Evolutionary conservation across 768 basidiomycete genomes (phyloP).

Genomic region (Collybia nuda): DNA sequence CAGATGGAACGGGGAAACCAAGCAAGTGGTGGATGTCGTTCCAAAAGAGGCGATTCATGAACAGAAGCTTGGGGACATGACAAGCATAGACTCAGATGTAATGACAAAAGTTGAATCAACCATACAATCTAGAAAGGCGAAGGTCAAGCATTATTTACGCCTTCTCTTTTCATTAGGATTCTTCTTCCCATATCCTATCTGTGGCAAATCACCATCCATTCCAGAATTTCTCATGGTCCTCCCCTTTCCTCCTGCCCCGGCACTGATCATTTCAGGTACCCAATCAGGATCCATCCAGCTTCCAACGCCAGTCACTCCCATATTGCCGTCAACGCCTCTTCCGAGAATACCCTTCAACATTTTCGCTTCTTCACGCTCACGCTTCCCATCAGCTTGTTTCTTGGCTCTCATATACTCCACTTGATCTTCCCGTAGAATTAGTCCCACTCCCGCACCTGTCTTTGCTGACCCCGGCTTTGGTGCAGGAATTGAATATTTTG

Average conservation of each 20-base stretch:
- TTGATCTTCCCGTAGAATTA: conserved; percentile 94
- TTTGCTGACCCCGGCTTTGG: conserved; percentile 90
- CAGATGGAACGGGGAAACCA: conserved; percentile 89
- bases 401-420: conserved; percentile 82
- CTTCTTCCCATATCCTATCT: conserved; percentile 82
- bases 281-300: conserved; percentile 97
- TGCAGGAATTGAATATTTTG: conserved; percentile 87
- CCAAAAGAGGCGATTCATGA: conserved; percentile 97
- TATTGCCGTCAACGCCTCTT: conserved; percentile 44
- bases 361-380: conserved; percentile 75
- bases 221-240: conserved; percentile 47
- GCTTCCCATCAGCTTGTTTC: conserved; percentile 70
- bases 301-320: conserved; percentile 53
- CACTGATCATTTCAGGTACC: conserved; percentile 78
- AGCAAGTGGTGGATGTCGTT: conserved; percentile 99
- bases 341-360: conserved; percentile 65
- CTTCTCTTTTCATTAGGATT: conserved; percentile 86
- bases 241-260: conserved; percentile 71
- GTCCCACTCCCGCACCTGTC: conserved; percentile 74
- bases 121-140: conserved; percentile 16
- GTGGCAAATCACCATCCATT: conserved; percentile 71
- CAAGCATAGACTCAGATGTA: conserved; percentile 12
- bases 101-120: conserved; percentile 8
- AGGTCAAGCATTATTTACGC: conserved; percentile 39
- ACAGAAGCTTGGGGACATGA: conserved; percentile 78